Evolutionary conservation across 306 rosid species (phyloP), one percentile per base, ranked within the genome.

Genomic region (Abrus pulchellus): DNA sequence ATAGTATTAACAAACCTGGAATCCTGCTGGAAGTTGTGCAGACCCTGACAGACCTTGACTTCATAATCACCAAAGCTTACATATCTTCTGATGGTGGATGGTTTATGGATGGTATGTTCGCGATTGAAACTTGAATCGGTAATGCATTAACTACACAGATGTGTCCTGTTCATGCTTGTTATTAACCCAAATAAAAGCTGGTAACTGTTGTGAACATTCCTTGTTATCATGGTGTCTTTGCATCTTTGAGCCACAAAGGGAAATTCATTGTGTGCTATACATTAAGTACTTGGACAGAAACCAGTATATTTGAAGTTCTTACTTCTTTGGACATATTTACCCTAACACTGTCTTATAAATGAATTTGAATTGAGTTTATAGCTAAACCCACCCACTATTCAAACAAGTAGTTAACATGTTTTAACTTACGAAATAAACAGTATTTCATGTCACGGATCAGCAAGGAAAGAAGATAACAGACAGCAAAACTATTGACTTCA

Each of bases 31-130:
- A 93, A 87, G 94, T 93, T 0, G 96, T 93, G 52, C 94, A 93
- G 79, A 83, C 91, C 50, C 80, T 89, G 47, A 84, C 94, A n/a
- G 96, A 93, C 64, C 89, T 93, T 74, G 96, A 91, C 77, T 81
- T 93, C 89, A 88, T 87, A 63, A 88, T 93, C 64, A 85, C 91
- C 66, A 93, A 93, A 79, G 97, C 94, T 79, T 89, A 93, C 82
- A 84, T 93, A 68, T 89, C 94, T 78, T 90, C 94, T 40, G 96
- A 91, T 71, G 97, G 97, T 14, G 92, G 92, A 87, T 93, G 94
- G 96, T 93, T 93, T 86, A 89, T 93, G 97, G 96, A 93, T 78
- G 94, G 94, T 93, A 87, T 7, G 89, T 74, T 54, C 67, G 60
- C 50, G 63, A 78, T 36, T 50, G 33, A 74, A 62, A 67, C 75